A percentile compares a stretch with the other conserved stretches of the same genome.
phyloP scores from a whole-genome alignment of 2,329 filamentous ascomycete genomes.

The Dothideomycetidae sp. region DNA sequence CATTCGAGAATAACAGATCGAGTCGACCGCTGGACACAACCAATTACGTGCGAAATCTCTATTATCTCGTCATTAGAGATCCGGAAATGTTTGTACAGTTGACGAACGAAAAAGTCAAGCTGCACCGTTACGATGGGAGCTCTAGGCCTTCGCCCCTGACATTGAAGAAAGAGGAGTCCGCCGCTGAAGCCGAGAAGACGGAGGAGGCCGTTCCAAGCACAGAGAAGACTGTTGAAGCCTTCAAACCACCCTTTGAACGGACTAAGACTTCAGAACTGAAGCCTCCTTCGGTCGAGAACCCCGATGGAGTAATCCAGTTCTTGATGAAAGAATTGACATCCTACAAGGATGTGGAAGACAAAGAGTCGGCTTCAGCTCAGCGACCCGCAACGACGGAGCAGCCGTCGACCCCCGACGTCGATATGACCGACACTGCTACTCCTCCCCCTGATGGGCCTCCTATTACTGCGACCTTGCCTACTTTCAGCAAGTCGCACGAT shows the following conservation, averaged over 20 bases:
- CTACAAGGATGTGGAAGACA: conserved; percentile 86
- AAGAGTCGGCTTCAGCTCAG: conserved; percentile 38
- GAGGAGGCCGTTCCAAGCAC: conserved; percentile 2
- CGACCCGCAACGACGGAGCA: conserved; percentile 21
- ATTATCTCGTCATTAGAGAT: conserved; percentile 64
- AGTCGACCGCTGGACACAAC: conserved; percentile 49
- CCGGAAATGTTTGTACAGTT: conserved; percentile 79
- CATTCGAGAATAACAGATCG: conserved; percentile 44
- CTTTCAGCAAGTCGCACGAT: conserved; percentile 39
- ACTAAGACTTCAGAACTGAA: conserved; percentile 59
- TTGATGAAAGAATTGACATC: conserved; percentile 81
- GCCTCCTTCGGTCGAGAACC: conserved; percentile 73
- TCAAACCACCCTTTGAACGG: conserved; percentile 27
- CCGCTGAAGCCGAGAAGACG: conserved; percentile 8
- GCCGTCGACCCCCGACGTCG: conserved; percentile 32
- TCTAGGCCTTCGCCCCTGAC: conserved; percentile 37
- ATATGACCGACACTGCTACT: conserved; percentile 30
- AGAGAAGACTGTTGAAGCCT: conserved; percentile 25
- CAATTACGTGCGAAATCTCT: conserved; percentile 60
- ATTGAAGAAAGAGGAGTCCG: conserved; percentile 35
- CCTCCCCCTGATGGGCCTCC: conserved; percentile 19
- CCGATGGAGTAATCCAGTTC: conserved; percentile 91
- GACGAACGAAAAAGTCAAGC: conserved; percentile 68
- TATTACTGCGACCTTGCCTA: background rate
- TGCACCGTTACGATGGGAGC: conserved; percentile 47